Evolutionary conservation across 768 basidiomycete genomes (phyloP), one percentile per base, ranked within the genome.

Genomic region (Candolleomyces efflorescens): DNA sequence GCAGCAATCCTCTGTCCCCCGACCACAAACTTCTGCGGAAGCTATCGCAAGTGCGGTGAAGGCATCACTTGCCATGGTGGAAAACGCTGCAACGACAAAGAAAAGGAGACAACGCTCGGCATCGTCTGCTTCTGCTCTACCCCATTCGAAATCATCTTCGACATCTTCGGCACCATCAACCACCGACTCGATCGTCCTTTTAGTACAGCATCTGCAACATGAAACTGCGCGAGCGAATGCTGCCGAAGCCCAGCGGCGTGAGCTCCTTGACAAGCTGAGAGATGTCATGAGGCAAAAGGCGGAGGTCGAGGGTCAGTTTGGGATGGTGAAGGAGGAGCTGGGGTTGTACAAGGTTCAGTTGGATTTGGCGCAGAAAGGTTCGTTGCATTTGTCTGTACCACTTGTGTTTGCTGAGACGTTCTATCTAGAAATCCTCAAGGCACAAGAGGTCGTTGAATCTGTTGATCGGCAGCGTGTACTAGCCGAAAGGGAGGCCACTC

Each of bases 291-390:
- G 73, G 50, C 70, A 69, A 20, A 70, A 71, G 44, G 49, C 62
- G 2, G 58, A 60, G 41, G 47, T 73, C 6, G 70, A 76, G 32
- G 62, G 64, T 27, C 71, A 73, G 7, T 59, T 78, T 9, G 53
- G 64, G 3, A 67, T 63, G 4, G 61, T 74, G 62, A 53, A 69
- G 65, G 77, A 83, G 32, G 85, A 87, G 60, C 64, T 86, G 47
- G 69, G 72, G 49, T 54, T 84, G 54, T 87, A 85, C 64, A 85
- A 83, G 64, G 50, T 80, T 1, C 82, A 85, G 72, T 68, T 85
- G 24, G 79, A 82, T 17, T 71, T 77, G 36, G 85, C 86, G 15
- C 84, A 86, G 61, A 73, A 73, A 67, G 77, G 77, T 78, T 20
- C 18, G 61, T 46, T 18, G 20, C 26, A 13, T 12, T 53, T 36